Conservation (phyloP, 352 stramenopile species). For the Globisporangium echinulatum region DNA sequence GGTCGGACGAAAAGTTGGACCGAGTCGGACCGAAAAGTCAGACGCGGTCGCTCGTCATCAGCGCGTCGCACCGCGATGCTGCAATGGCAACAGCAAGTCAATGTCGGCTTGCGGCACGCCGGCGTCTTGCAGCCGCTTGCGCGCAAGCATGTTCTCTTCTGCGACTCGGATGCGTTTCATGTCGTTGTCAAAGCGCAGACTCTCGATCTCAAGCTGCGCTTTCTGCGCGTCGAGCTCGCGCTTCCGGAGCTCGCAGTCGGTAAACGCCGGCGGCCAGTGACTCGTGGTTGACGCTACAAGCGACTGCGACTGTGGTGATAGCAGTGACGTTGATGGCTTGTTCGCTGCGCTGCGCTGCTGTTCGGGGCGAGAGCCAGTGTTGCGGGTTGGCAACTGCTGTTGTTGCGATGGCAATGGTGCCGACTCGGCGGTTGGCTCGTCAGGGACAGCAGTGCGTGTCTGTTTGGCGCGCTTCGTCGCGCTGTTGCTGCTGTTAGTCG, state of each 20-base stretch:
- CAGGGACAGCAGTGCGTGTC: not conserved
- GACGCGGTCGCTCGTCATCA: no score
- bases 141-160: conserved; percentile 23
- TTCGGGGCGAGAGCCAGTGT: no score
- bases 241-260: conserved; percentile 2
- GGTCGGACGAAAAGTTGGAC: no score
- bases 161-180: conserved; percentile 13
- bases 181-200: conserved; percentile 14
- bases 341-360: no score
- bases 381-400: not conserved
- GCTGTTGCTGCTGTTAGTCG: not conserved
- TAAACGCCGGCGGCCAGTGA: not conserved
- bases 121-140: conserved; percentile 38
- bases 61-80: not conserved
- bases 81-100: conserved; percentile 13
- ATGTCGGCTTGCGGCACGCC: conserved; percentile 13
- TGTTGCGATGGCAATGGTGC: not conserved
- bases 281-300: no score
- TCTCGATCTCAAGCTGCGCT: conserved; percentile 10
- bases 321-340: no score
- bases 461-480: not conserved
- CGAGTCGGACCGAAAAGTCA: no score
- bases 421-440: not conserved
- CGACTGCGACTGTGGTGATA: no score
- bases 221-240: conserved; percentile 9